These are phyloP conservation scores for Tolypocladium pustulatum DNA, from an alignment of 2,329 filamentous ascomycete genomes.

Conservation along the genomic window DNA sequence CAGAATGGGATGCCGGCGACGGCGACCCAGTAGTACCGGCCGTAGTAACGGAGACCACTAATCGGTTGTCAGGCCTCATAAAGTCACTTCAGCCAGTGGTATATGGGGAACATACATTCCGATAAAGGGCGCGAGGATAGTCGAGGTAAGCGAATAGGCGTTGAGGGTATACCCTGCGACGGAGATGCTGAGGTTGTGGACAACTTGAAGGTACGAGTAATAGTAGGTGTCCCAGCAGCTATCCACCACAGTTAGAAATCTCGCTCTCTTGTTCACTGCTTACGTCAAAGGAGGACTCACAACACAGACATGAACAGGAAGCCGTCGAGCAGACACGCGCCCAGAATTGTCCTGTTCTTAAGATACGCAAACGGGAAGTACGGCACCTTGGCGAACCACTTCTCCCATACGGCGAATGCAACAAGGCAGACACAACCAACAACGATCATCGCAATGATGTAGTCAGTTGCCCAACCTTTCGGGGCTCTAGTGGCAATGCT, in stretches of 20 bases:
- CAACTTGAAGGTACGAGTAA: slow-evolving; percentile 34
- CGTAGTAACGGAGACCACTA: not conserved
- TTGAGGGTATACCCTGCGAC: slow-evolving; percentile 28
- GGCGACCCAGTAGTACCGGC: slow-evolving; percentile 2
- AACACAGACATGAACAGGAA: slow-evolving; percentile 27
- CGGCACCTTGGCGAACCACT: slow-evolving; percentile 44
- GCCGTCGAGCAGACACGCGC: slow-evolving; percentile 25
- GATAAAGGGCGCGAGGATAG: not conserved
- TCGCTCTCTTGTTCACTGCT: not conserved
- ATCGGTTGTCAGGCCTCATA: not conserved
- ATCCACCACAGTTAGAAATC: not conserved
- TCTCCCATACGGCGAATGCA: slow-evolving; percentile 44
- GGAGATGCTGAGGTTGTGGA: slow-evolving; percentile 23
- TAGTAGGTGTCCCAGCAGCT: slow-evolving; percentile 33
- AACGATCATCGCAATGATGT: slow-evolving; percentile 36
- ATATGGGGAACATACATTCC: not conserved
- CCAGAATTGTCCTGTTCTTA: slow-evolving; percentile 33
- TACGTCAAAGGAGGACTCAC: not conserved
- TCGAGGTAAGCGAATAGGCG: slow-evolving; percentile 13
- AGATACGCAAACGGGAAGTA: slow-evolving; percentile 42
- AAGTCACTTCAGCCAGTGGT: no score
- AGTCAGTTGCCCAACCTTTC: slow-evolving; percentile 29
- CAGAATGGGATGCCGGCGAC: slow-evolving; percentile 27
- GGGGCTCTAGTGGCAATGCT: slow-evolving; percentile 23
- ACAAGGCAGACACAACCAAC: slow-evolving; percentile 38